Percentiles rank a stretch among this genome's conserved stretches.
These are phyloP conservation scores for Lasiodiplodia sp. DNA, from an alignment of 2,329 filamentous ascomycete genomes.

Conservation along the genomic window DNA sequence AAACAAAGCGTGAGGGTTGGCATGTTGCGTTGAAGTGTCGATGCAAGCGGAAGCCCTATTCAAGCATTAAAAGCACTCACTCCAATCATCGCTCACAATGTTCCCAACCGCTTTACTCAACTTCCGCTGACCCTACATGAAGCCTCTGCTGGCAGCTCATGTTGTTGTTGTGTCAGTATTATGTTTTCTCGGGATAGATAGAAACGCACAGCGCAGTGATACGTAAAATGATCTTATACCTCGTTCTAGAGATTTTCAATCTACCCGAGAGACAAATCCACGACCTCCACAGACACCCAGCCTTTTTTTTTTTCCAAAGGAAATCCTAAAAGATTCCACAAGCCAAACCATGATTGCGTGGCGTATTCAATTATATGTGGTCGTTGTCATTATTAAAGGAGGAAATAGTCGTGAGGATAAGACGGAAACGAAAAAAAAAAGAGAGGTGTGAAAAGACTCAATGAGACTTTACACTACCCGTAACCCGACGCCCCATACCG, in stretches of 20 bases:
- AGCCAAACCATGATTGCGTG: constrained; percentile 11
- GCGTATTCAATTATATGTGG: constrained; percentile 17
- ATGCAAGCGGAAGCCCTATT: too few species aligned
- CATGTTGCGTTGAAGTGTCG: too few species aligned
- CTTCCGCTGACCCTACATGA: too few species aligned
- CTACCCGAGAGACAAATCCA: background rate
- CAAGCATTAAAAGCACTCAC: too few species aligned
- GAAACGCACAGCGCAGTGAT: background rate
- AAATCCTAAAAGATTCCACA: constrained; percentile 3
- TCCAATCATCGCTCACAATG: too few species aligned
- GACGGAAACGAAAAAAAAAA: constrained; percentile 2
- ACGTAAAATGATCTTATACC: background rate
- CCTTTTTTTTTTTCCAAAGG: background rate
- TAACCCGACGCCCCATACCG: constrained; percentile 7
- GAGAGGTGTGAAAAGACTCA: background rate
- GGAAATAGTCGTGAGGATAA: background rate
- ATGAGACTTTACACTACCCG: constrained; percentile 1
- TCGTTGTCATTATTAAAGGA: constrained; percentile 7
- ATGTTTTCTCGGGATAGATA: too few species aligned
- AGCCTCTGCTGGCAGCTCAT: too few species aligned
- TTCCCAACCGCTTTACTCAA: too few species aligned
- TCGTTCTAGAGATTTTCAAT: background rate
- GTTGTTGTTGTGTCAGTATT: too few species aligned
- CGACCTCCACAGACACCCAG: background rate
- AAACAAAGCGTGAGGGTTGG: too few species aligned